These are phyloP conservation scores for Alloteropsis angusta DNA, from an alignment of 202 grass and related monocot species.

Conservation along the genomic window DNA sequence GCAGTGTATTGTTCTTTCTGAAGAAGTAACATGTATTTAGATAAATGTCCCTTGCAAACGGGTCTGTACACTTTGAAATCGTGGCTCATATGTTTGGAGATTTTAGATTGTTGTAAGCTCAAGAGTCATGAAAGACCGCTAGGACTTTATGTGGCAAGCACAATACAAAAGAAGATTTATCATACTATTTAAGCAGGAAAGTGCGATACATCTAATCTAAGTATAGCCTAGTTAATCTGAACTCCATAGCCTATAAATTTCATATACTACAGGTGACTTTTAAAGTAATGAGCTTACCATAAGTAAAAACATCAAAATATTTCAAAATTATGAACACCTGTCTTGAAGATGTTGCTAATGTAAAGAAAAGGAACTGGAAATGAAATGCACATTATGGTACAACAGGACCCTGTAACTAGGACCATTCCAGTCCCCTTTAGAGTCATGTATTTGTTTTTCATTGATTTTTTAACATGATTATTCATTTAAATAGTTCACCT, in stretches of 20 bases:
- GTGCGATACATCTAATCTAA: neutral
- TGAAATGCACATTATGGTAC: neutral
- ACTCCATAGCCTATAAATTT: neutral
- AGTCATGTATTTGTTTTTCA: neutral
- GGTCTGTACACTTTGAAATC: neutral
- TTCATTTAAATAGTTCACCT: neutral
- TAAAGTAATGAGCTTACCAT: neutral
- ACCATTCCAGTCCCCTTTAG: neutral
- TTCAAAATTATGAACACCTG: neutral
- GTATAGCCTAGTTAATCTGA: neutral
- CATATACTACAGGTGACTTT: neutral
- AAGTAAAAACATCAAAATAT: neutral
- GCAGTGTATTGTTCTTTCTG: neutral
- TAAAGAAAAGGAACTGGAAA: neutral
- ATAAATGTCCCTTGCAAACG: neutral
- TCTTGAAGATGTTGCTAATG: neutral
- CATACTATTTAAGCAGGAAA: neutral
- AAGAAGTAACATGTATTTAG: neutral
- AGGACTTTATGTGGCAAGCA: neutral
- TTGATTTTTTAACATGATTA: neutral
- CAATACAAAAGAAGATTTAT: neutral
- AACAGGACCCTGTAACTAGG: neutral
- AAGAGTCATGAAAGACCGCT: neutral
- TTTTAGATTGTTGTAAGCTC: neutral
- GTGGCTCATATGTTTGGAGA: neutral